Percentiles rank a stretch among this genome's conserved stretches.
phyloP scores from a whole-genome alignment of 2,329 filamentous ascomycete species.

The Colletotrichum higginsianum region DNA sequence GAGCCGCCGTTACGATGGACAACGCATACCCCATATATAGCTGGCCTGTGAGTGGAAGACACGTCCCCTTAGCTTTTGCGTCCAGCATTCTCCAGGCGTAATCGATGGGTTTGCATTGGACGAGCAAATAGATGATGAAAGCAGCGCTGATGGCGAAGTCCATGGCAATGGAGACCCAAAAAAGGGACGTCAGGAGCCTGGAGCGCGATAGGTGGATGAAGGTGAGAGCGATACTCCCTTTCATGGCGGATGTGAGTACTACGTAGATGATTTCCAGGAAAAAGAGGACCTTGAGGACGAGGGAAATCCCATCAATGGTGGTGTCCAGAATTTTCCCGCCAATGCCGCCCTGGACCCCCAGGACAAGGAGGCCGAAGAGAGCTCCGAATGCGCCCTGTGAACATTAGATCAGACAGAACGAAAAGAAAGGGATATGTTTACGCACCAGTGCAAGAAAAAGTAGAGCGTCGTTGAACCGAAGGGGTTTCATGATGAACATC shows the following conservation, averaged over 20 bases:
- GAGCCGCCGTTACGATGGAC: constrained; percentile 28
- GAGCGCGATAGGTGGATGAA: constrained; percentile 36
- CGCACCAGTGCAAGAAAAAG: constrained; percentile 22
- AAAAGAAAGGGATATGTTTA: background rate
- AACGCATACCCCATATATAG: constrained; percentile 36
- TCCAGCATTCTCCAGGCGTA: constrained; percentile 33
- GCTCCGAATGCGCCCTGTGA: constrained; percentile 23
- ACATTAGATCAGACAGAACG: background rate
- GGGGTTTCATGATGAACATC: background rate
- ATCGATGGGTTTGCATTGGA: constrained; percentile 33
- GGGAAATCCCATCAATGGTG: constrained; percentile 1
- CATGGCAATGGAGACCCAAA: constrained; percentile 33
- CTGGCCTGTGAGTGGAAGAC: constrained; percentile 23
- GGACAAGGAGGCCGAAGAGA: constrained; percentile 20
- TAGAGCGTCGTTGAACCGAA: constrained; percentile 16
- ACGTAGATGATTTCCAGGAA: constrained; percentile 38
- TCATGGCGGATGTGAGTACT: constrained; percentile 36
- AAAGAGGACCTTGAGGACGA: constrained; percentile 20
- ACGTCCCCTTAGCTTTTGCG: constrained; percentile 11
- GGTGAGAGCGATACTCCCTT: constrained; percentile 34
- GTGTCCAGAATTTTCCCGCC: constrained; percentile 7
- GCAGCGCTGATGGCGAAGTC: constrained; percentile 26
- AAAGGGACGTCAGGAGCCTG: constrained; percentile 8
- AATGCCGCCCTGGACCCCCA: constrained; percentile 30
- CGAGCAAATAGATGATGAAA: constrained; percentile 33